Conservation (phyloP, 1,139 yeast species). For the Eremothecium sinecaudum region DNA sequence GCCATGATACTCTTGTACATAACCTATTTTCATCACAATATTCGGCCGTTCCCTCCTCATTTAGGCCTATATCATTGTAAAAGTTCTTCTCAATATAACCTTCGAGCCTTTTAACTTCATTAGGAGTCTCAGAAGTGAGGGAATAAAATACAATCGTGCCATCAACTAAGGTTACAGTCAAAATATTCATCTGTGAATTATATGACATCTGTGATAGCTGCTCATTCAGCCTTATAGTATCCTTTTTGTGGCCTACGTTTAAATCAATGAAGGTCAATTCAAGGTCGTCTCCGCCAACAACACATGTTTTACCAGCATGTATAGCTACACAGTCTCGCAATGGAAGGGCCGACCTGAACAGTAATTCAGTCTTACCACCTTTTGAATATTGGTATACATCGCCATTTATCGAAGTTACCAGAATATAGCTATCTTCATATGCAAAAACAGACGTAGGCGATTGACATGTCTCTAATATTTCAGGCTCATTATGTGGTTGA, state of each 20-base stretch:
- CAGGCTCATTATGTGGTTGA: constrained; percentile 28
- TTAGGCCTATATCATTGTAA: constrained; percentile 29
- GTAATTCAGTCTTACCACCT: constrained; percentile 13
- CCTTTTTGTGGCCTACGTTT: constrained; percentile 30
- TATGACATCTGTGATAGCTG: constrained; percentile 55
- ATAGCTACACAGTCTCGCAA: constrained; percentile 57
- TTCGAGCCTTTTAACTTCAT: constrained; percentile 36
- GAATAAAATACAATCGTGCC: constrained; percentile 62
- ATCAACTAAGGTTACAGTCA: constrained; percentile 56
- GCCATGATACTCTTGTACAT: constrained; percentile 45
- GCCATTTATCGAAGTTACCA: constrained; percentile 23
- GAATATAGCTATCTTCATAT: constrained; percentile 9
- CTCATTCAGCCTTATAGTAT: constrained; percentile 38
- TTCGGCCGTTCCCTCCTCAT: constrained; percentile 29
- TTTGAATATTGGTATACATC: constrained; percentile 19
- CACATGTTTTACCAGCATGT: constrained; percentile 59
- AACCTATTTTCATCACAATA: constrained; percentile 31
- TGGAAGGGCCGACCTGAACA: constrained; percentile 42
- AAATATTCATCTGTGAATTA: constrained; percentile 47
- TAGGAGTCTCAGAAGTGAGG: constrained; percentile 38
- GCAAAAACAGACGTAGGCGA: constrained; percentile 17
- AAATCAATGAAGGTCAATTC: constrained; percentile 49
- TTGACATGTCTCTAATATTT: constrained; percentile 21
- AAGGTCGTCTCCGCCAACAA: constrained; percentile 72
- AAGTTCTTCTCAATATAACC: constrained; percentile 33